These are phyloP conservation scores for Crepidotus sp. DNA, from an alignment of 1,284 basidiomycete species.

Conservation along the genomic window DNA sequence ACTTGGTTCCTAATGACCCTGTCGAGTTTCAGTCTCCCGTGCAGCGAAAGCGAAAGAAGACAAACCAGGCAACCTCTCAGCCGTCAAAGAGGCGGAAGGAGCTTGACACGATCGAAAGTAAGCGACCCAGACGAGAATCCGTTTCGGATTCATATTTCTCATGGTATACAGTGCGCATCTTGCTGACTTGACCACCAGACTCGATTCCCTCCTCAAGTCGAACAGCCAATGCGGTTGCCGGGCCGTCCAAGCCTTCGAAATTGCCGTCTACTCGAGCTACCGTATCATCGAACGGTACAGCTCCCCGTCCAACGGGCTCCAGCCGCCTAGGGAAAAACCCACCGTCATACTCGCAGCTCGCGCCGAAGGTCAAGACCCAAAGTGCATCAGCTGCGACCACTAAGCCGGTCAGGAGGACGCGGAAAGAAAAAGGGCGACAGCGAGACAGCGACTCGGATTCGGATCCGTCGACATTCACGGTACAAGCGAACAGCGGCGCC, in stretches of 20 bases:
- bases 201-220: background rate
- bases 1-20: constrained; percentile 6
- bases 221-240: constrained; percentile 3
- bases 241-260: background rate
- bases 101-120: background rate
- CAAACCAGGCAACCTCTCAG: background rate
- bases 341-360: background rate
- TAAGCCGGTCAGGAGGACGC: constrained; percentile 5
- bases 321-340: background rate
- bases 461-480: background rate
- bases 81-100: constrained; percentile 5
- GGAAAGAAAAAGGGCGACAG: constrained; percentile 8
- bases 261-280: background rate
- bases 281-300: background rate
- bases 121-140: background rate
- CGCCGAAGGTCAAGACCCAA: background rate
- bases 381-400: constrained; percentile 2
- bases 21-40: background rate
- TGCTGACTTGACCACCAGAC: background rate
- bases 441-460: constrained; percentile 1
- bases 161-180: background rate
- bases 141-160: background rate
- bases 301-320: background rate
- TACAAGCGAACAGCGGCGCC: background rate
- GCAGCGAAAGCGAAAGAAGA: constrained; percentile 7